Evolutionary conservation across 768 basidiomycete species (phyloP), one percentile per base, ranked within the genome.

Genomic region (Phallus indusiatus): DNA sequence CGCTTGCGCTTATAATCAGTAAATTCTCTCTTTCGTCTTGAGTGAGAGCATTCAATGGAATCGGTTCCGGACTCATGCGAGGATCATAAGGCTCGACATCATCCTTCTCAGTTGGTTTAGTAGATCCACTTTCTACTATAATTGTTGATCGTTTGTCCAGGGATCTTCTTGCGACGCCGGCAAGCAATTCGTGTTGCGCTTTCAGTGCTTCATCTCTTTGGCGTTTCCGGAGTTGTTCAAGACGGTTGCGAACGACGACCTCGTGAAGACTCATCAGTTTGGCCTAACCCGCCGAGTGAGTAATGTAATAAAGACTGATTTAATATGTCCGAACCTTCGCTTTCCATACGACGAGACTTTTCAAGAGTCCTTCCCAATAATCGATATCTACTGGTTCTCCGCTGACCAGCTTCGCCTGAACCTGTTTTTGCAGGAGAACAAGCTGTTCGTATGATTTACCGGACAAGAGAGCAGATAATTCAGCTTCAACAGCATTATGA

Each of bases 361-460:
- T 90, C 59, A 98, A 72, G 8, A 99, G 73, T 51, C 83, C 79
- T 72, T 98, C 96, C 96, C 96, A 99, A 68, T 98, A 99, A 70
- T 99, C 96, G 11, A 85, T 89, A 71, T 99, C 96, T 36, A 99
- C 81, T 1, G 94, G 94, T 72, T 97, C 94, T 35, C 94, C 91
- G 63, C 92, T 91, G 0, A 82, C 76, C 2, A 98, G 81, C 71
- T 98, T 98, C 54, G 79, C 80, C 67, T 94, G 92, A 11, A 98
- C 86, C 67, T 86, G 85, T 59, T 81, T 80, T 71, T 99, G 96
- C 51, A 99, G 76, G 33, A 79, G 79, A 22, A 81, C 78, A 47
- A 99, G 80, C 64, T 96, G 86, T 4, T 93, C 86, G 61, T 91
- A 87, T 5, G 87, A 81, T 73, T 97, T 94, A 37, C 89, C 90